Evolutionary conservation across 306 rosid species (phyloP).

Genomic region (Luffa acutangula): DNA sequence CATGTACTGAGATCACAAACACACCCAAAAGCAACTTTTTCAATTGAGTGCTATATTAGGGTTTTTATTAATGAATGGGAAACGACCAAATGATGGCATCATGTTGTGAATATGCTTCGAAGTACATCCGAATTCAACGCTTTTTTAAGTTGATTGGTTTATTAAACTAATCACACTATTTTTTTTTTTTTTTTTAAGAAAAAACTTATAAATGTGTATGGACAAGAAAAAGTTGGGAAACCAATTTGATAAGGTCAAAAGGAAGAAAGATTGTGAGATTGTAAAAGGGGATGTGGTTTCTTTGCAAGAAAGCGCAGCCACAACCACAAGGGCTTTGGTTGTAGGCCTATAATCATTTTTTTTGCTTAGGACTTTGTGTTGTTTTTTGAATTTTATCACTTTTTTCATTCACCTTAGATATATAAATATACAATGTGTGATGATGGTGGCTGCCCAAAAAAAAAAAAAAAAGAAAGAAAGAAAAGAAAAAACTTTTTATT

Average conservation of each 20-base stretch:
- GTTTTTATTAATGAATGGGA: neutral
- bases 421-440: neutral
- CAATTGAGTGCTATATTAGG: neutral
- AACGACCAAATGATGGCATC: neutral
- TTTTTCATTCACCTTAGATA: neutral
- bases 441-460: neutral
- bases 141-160: neutral
- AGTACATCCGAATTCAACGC: slow-evolving; percentile 3
- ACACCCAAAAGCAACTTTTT: neutral
- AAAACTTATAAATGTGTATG: neutral
- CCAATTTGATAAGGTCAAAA: neutral
- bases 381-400: neutral
- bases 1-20: neutral
- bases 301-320: neutral
- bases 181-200: too few species aligned
- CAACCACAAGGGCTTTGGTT: neutral
- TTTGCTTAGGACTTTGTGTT: neutral
- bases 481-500: too few species aligned
- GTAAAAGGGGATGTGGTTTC: neutral
- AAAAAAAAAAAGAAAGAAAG: too few species aligned
- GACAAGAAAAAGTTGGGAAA: neutral
- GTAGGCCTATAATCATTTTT: neutral
- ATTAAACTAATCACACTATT: neutral
- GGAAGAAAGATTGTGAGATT: neutral
- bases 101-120: neutral